Base-by-base conservation (phyloP, 805 yeast genomes). In the Saccharomycopsis oosterbeekiorum region DNA sequence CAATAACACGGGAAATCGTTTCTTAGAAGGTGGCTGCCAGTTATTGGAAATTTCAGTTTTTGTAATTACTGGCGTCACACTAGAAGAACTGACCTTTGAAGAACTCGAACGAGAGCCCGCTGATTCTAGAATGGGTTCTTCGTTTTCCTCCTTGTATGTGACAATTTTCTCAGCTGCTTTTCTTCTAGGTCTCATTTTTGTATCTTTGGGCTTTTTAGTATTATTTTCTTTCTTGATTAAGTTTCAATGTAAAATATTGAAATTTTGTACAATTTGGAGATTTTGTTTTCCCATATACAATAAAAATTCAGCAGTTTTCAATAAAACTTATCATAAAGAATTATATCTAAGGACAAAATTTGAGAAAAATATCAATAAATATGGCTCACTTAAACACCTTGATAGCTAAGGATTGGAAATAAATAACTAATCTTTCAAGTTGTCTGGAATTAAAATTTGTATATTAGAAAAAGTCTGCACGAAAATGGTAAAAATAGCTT, bases 111-210 rank as follows among this genome's bases (percentile, higher is more conserved):
- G 54, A 11, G 19, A 17, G 6, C 50, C 36, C 24, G 19, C 29
- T 40, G 17, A 15, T 17, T 34, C 37, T 29, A 53, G 58, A 34
- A 37, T 9, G 10, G 19, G 21, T 14, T 50, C 58, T 12, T 19
- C 55, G 24, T 43, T 58, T 21, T 62, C 61, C 43, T 63, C 65
- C 15, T 54, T 63, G 39, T 63, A 63, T 21, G 51, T 61, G 21
- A 58, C 57, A 41, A 63, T 39, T 50, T 61, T 63, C 54, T 57
- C 60, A 4, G 62, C 65, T 1, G 65, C 65, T 42, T 41, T 60
- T 56, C 65, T 61, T 43, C 53, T 63, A 26, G 65, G 65, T 37
- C 65, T 55, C n/a, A 62, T 39, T 24, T 56, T 55, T 54, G 24
- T 26, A 21, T 4, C 43, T 24, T 39, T 17, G 2, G n/a, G 24